Percentiles rank a stretch among this genome's conserved stretches.
phyloP scores from a whole-genome alignment of 2,329 filamentous ascomycete genomes.

The Colletotrichum tabaci region DNA sequence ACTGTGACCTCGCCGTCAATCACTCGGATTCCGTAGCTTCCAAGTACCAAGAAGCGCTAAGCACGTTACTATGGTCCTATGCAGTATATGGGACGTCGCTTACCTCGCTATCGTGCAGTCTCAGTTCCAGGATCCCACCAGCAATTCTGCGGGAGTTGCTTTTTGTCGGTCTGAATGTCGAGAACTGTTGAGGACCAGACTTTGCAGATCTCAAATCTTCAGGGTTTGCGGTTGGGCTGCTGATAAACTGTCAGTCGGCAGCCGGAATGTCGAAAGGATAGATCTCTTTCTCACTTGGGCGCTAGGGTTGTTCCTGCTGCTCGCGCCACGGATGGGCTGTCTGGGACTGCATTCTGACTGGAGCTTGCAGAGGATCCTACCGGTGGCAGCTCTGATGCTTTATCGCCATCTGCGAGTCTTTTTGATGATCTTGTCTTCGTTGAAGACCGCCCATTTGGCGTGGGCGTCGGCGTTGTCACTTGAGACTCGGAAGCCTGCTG shows the following conservation, averaged over 20 bases:
- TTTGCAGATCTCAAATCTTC: conserved; percentile 2
- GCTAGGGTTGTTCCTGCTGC: not conserved
- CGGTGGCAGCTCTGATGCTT: not conserved
- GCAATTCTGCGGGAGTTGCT: conserved; percentile 58
- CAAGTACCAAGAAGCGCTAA: conserved; percentile 74
- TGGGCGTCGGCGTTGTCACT: conserved; percentile 9
- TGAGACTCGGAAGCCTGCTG: conserved; percentile 3
- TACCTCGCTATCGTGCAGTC: conserved; percentile 66
- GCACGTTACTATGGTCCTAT: conserved; percentile 40
- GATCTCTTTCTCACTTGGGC: not conserved
- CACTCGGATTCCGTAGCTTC: conserved; percentile 77
- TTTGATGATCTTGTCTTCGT: conserved; percentile 23
- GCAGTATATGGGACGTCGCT: not conserved
- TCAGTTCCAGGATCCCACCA: conserved; percentile 59
- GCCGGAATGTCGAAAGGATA: too few species aligned
- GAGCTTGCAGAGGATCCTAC: not conserved
- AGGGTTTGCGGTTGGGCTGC: not conserved
- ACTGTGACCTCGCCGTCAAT: conserved; percentile 74
- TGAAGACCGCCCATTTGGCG: conserved; percentile 18
- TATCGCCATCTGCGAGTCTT: conserved; percentile 6
- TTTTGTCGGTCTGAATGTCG: conserved; percentile 62
- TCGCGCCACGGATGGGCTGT: not conserved
- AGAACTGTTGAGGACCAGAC: conserved; percentile 51
- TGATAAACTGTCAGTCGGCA: not conserved
- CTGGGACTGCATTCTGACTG: not conserved